Conservation (phyloP, 805 yeast genomes). For the Candida endomychidarum region DNA sequence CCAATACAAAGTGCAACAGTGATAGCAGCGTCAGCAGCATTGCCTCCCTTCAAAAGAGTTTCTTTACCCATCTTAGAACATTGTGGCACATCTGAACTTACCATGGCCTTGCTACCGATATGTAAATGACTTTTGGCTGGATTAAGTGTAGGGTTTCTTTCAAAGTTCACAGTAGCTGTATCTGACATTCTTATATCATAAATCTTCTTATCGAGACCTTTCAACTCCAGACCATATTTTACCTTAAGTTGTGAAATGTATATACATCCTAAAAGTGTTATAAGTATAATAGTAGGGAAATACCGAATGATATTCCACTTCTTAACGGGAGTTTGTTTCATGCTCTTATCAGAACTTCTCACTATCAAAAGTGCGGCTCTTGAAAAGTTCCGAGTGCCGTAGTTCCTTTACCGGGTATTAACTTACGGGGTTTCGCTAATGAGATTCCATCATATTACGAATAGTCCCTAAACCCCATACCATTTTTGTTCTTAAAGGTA, state of each 20-base stretch:
- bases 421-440: no score
- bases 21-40: conserved; percentile 92
- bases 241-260: not conserved
- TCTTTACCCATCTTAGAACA: conserved; percentile 65
- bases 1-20: conserved; percentile 90
- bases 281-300: not conserved
- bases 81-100: conserved; percentile 60
- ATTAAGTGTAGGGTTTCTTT: conserved; percentile 39
- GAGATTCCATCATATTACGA: no score
- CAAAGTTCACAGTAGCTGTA: not conserved
- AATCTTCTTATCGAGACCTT: not conserved
- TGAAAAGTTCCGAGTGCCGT: no score
- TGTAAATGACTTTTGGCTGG: conserved; percentile 43
- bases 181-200: conserved; percentile 8
- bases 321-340: conserved; percentile 1
- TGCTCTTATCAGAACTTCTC: not conserved
- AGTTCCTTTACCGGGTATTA: no score
- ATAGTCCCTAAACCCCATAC: no score
- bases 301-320: not conserved
- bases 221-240: not conserved
- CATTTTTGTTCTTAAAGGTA: no score
- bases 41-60: conserved; percentile 59
- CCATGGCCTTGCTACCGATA: conserved; percentile 54
- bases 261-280: not conserved
- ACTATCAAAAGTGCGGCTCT: conserved; percentile 4